Conservation (phyloP, 1,139 yeast species). For the Suhomyces bribrorum region DNA sequence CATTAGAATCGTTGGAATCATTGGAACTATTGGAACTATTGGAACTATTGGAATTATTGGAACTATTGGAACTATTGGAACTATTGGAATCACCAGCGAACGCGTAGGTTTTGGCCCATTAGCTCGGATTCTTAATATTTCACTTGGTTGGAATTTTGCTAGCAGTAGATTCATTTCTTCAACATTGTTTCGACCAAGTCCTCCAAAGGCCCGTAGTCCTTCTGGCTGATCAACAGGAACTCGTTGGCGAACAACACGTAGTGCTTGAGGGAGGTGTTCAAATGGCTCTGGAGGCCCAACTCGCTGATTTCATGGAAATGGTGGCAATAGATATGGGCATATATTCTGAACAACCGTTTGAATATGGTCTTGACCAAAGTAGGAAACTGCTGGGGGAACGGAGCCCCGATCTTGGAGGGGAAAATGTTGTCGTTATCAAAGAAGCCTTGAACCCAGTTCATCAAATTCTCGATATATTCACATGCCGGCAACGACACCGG, state of each 20-base stretch:
- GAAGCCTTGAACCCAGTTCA: constrained; percentile 91
- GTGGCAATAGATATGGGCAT: constrained; percentile 96
- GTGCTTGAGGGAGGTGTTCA: constrained; percentile 93
- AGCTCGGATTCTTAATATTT: neutral
- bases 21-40: too few relatives aligned
- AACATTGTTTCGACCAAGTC: constrained; percentile 80
- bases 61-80: too few relatives aligned
- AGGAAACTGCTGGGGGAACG: constrained; percentile 72
- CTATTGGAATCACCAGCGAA: neutral
- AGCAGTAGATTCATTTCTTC: too few relatives aligned
- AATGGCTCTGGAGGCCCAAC: constrained; percentile 86
- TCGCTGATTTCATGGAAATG: constrained; percentile 95
- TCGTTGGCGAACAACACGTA: constrained; percentile 86
- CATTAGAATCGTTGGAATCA: too few relatives aligned
- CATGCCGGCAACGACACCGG: constrained; percentile 77
- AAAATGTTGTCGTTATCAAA: constrained; percentile 88
- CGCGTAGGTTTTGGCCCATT: too few relatives aligned
- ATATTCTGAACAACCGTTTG: constrained; percentile 90
- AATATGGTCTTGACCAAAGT: constrained; percentile 79
- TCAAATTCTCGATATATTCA: constrained; percentile 85
- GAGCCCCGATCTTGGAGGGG: constrained; percentile 87
- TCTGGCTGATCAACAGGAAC: constrained; percentile 69
- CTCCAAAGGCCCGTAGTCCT: constrained; percentile 90
- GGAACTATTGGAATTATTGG: too few relatives aligned
- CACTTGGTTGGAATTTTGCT: neutral